phyloP scores from a whole-genome alignment of 2,329 filamentous ascomycete species.

The Xylariaceae sp. region DNA sequence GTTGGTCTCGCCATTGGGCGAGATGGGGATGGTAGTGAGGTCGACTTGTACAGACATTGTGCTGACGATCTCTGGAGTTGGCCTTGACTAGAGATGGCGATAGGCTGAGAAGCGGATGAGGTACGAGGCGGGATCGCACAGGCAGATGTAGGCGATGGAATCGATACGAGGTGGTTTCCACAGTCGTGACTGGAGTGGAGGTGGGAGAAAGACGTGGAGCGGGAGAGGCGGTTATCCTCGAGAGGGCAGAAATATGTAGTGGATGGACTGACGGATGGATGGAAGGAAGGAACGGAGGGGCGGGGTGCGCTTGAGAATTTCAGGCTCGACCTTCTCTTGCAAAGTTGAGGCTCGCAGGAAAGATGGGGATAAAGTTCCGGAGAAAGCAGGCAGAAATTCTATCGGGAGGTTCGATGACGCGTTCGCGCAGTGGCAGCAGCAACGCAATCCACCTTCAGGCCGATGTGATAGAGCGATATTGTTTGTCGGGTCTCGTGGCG shows the following conservation, averaged over 20 bases:
- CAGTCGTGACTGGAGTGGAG: neutral
- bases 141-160: neutral
- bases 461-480: neutral
- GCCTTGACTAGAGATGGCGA: neutral
- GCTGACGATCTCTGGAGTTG: neutral
- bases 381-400: neutral
- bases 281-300: neutral
- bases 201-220: neutral
- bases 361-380: neutral
- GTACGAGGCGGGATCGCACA: neutral
- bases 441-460: neutral
- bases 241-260: neutral
- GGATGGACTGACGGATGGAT: neutral
- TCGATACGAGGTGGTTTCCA: neutral
- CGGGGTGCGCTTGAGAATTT: neutral
- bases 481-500: neutral
- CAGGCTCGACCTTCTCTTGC: neutral
- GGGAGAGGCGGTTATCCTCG: neutral
- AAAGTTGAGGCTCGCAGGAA: too few relatives aligned
- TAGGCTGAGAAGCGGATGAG: neutral
- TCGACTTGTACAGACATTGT: slow-evolving; percentile 55
- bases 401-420: neutral
- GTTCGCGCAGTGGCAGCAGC: neutral
- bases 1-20: slow-evolving; percentile 55
- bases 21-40: slow-evolving; percentile 63